These are phyloP conservation scores for Bruguiera sexangula DNA, from an alignment of 345 rosid genomes.

Conservation along the genomic window DNA sequence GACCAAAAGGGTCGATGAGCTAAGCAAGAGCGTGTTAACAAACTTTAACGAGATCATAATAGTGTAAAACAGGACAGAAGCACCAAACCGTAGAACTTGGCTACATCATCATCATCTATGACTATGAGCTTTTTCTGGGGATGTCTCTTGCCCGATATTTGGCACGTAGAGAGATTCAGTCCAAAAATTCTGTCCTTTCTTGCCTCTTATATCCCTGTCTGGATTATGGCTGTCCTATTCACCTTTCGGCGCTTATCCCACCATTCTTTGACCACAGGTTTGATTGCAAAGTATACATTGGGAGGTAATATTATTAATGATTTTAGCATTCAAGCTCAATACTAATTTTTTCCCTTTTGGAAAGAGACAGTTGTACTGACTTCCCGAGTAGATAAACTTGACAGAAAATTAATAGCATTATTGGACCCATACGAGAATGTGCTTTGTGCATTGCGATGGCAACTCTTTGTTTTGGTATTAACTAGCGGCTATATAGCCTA, in stretches of 20 bases:
- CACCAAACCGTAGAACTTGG: constrained; percentile 11
- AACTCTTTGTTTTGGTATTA: background rate
- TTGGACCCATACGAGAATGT: background rate
- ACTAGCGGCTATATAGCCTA: background rate
- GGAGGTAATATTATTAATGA: no score
- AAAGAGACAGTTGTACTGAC: background rate
- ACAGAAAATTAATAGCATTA: no score
- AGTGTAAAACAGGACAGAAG: constrained; percentile 24
- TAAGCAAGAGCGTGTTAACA: constrained; percentile 14
- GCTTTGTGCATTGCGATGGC: background rate
- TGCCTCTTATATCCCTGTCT: constrained; percentile 26
- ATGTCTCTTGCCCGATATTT: constrained; percentile 4
- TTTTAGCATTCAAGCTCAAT: background rate
- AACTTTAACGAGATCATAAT: constrained; percentile 23
- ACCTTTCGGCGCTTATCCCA: constrained; percentile 53
- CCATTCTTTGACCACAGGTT: constrained; percentile 29
- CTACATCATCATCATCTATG: background rate
- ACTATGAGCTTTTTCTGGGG: background rate
- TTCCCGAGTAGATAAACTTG: background rate
- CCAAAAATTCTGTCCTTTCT: constrained; percentile 27
- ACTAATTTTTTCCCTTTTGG: background rate
- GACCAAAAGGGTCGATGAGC: constrained; percentile 9
- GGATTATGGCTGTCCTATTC: constrained; percentile 15
- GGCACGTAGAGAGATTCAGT: constrained; percentile 3
- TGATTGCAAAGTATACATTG: background rate